Percentiles rank a stretch among this genome's conserved stretches.
Evolutionary conservation across 257 asterid genomes (phyloP).

Genomic region (Echium plantagineum): DNA sequence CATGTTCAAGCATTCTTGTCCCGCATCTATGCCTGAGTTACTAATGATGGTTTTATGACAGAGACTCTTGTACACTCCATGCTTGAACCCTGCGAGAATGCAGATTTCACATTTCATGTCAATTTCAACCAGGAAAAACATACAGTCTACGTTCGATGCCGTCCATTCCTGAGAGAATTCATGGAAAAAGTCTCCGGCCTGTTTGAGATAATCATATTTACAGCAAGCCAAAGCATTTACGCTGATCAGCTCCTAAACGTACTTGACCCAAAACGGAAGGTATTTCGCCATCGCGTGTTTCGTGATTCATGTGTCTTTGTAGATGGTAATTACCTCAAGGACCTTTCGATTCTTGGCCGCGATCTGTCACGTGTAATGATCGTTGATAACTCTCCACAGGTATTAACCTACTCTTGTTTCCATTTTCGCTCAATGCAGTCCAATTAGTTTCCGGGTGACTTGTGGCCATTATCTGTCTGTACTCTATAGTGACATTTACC

Average conservation of each 20-base stretch:
- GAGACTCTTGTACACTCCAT: constrained; percentile 99
- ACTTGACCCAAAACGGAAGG: constrained; percentile 80
- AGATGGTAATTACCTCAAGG: constrained; percentile 92
- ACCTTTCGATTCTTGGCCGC: constrained; percentile 94
- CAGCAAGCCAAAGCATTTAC: constrained; percentile 97
- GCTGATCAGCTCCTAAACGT: constrained; percentile 87
- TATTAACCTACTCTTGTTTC: constrained; percentile 14
- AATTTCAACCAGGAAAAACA: constrained; percentile 70
- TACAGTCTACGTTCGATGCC: constrained; percentile 72
- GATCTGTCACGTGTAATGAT: constrained; percentile 78
- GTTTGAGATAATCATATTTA: constrained; percentile 84
- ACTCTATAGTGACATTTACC: not conserved
- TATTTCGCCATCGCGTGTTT: constrained; percentile 87
- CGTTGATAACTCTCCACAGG: constrained; percentile 98
- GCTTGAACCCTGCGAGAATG: constrained; percentile 75
- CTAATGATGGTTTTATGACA: constrained; percentile 24
- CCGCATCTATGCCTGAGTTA: too few relatives aligned
- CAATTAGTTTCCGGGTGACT: too few relatives aligned
- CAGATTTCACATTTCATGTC: constrained; percentile 84
- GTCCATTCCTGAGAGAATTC: constrained; percentile 78
- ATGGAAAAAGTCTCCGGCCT: constrained; percentile 62
- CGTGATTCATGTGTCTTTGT: constrained; percentile 88
- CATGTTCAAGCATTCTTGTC: too few relatives aligned
- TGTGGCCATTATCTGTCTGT: too few relatives aligned
- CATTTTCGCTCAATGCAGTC: not conserved